Base-by-base conservation (phyloP, 129 eudicot genomes). In the Oenanthe sinensis region DNA sequence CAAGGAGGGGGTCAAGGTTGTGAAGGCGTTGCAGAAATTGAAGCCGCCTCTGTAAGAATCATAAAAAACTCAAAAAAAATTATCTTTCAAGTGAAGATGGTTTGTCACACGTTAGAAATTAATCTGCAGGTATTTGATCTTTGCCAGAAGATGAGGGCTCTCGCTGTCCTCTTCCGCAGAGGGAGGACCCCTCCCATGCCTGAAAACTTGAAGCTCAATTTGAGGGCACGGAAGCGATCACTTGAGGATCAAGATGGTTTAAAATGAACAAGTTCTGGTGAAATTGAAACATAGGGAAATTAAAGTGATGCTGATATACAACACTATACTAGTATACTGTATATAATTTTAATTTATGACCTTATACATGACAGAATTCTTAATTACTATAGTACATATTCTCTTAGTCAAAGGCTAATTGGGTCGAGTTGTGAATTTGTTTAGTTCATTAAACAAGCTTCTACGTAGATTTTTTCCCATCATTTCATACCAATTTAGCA, bases 1-100 rank as follows among this genome's bases (percentile, higher is more conserved):
- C 96, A 95, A 86, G 99, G 99, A 70, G 97, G 98, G 77, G 98
- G 96, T 70, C 96, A 91, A 88, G 95, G 86, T 1, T 96, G 99
- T 78, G 97, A 96, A 92, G 99, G 99, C 43, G 95, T 96, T 69
- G 97, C 97, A 44, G 99, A 96, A 82, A 89, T 96, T 79, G 99
- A 96, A 77, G 97, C 99, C 54, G 92, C 99, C 74, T 90, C 91
- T 45, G 99, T 96, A 87, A 87, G 95, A 74, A 83, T 40, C 79
- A 19, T 16, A 11, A 26, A 44, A 24, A 36, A 78, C 15, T 58
- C 20, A 4, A 30, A 24, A 6, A 9, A 4, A 16, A 0, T n/a
- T 15, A 8, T 43, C 5, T 2, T 44, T 4, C 19, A 24, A 44
- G 40, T 73, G 2, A 24, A 46, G 13, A 14, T 74, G 24, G 19